These are phyloP conservation scores for Raphanus hybrid DNA, from an alignment of 441 rosid genomes.

Conservation along the genomic window DNA sequence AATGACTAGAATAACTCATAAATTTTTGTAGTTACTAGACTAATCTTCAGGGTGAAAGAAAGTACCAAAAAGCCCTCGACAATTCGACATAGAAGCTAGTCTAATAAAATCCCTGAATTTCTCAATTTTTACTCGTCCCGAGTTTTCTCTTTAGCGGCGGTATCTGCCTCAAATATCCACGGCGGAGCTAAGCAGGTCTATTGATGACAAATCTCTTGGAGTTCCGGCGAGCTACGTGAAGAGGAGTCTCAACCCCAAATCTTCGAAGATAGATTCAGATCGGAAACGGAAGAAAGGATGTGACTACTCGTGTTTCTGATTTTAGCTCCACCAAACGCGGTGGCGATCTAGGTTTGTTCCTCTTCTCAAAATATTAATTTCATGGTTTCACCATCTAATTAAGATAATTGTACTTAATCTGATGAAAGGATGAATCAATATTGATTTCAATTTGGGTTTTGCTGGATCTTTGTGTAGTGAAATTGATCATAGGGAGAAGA, in stretches of 20 bases:
- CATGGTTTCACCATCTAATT: background rate
- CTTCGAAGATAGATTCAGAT: constrained; percentile 65
- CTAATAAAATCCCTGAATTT: too few relatives aligned
- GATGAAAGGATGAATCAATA: background rate
- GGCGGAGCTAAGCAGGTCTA: background rate
- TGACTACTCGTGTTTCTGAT: constrained; percentile 78
- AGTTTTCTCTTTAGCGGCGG: too few relatives aligned
- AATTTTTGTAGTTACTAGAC: too few relatives aligned
- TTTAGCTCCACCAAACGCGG: constrained; percentile 98
- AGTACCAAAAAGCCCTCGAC: too few relatives aligned
- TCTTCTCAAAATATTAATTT: background rate
- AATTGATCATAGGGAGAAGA: background rate
- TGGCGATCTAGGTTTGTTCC: constrained; percentile 82
- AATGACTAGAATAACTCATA: too few relatives aligned
- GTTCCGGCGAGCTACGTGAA: background rate
- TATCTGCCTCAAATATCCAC: background rate
- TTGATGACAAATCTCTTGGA: background rate
- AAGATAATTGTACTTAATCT: too few relatives aligned
- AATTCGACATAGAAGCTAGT: too few relatives aligned
- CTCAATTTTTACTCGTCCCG: too few relatives aligned
- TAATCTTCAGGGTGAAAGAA: too few relatives aligned
- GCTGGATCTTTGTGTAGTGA: background rate
- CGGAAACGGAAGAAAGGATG: constrained; percentile 70
- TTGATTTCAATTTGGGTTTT: background rate
- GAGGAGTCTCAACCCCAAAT: background rate